A percentile compares a stretch with the other conserved stretches of the same genome.
Evolutionary conservation across 106 monocot species (phyloP).

Genomic region (Phalaenopsis equestris): DNA sequence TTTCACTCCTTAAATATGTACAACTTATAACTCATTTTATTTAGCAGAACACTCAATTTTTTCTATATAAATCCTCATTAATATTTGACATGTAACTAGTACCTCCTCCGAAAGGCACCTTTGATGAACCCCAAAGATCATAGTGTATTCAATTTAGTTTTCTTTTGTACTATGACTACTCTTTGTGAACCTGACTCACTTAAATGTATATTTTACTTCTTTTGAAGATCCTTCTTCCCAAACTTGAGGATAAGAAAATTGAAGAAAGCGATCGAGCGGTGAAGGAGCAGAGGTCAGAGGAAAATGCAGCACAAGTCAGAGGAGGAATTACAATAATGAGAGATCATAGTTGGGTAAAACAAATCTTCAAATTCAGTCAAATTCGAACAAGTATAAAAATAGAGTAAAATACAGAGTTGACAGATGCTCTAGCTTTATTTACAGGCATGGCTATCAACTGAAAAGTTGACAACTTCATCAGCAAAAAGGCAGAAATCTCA

Average conservation of each 20-base stretch:
- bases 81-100: too few relatives aligned
- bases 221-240: not conserved
- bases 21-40: too few relatives aligned
- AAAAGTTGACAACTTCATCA: not conserved
- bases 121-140: too few relatives aligned
- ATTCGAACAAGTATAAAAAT: too few relatives aligned
- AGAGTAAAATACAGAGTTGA: not conserved
- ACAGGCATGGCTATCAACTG: not conserved
- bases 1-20: too few relatives aligned
- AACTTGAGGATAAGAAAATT: not conserved
- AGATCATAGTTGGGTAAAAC: slow-evolving; percentile 3
- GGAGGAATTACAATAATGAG: not conserved
- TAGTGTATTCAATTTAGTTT: too few relatives aligned
- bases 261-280: not conserved
- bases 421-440: not conserved
- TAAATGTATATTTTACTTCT: not conserved
- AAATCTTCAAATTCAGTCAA: not conserved
- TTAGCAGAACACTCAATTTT: too few relatives aligned
- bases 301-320: not conserved
- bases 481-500: not conserved
- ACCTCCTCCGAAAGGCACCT: too few relatives aligned
- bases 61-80: too few relatives aligned
- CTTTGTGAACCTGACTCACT: not conserved
- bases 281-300: not conserved
- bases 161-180: too few relatives aligned